These are phyloP conservation scores for Pyronema omphalodes DNA, from an alignment of 495 filamentous ascomycete genomes.

Conservation along the genomic window DNA sequence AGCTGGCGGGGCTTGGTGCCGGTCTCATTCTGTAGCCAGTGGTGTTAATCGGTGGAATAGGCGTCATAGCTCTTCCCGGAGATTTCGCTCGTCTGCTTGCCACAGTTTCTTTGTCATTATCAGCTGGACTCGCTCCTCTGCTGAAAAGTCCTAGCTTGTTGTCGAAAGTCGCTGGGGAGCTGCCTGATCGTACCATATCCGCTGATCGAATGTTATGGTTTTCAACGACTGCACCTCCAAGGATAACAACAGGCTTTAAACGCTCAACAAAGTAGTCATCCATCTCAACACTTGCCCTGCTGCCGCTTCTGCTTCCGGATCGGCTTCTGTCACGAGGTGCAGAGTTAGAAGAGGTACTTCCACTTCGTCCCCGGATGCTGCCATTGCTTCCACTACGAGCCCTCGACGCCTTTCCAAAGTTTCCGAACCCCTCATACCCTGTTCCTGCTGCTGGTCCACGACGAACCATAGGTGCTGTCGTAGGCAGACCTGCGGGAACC, in stretches of 20 bases:
- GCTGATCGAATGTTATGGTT: conserved; percentile 34
- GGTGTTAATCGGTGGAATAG: conserved; percentile 11
- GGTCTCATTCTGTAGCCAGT: not conserved
- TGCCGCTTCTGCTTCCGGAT: conserved; percentile 35
- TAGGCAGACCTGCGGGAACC: conserved; percentile 7
- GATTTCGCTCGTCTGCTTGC: conserved; percentile 3
- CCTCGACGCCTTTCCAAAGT: conserved; percentile 36
- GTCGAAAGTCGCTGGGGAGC: not conserved
- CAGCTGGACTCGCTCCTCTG: not conserved
- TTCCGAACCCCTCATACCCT: conserved; percentile 89
- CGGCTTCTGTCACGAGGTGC: conserved; percentile 25
- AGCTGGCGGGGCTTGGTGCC: not conserved
- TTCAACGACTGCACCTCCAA: conserved; percentile 48
- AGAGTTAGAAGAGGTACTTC: conserved; percentile 42
- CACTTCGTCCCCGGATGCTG: conserved; percentile 38
- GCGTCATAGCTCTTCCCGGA: conserved; percentile 5
- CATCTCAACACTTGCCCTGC: conserved; percentile 30
- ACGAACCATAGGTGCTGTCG: conserved; percentile 21
- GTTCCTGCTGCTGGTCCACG: conserved; percentile 87
- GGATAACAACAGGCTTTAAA: conserved; percentile 73
- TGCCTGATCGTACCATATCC: conserved; percentile 30
- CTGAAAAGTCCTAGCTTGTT: conserved; percentile 10
- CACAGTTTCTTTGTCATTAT: not conserved
- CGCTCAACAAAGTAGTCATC: conserved; percentile 59
- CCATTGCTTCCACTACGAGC: conserved; percentile 31